Evolutionary conservation across 768 basidiomycete species (phyloP).

Genomic region (Lactarius pseudohatsudake): DNA sequence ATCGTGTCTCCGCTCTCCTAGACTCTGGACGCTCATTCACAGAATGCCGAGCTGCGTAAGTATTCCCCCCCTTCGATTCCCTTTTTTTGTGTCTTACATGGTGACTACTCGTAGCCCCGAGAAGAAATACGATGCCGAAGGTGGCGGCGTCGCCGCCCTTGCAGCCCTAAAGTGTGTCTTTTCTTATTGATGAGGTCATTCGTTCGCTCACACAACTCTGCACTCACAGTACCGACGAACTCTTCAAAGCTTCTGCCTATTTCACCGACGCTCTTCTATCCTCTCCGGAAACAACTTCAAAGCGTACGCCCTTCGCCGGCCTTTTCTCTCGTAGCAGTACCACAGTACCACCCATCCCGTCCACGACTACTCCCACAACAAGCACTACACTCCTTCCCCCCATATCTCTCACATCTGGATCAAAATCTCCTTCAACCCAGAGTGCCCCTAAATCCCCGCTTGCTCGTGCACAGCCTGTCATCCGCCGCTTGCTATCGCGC

Average conservation of each 20-base stretch:
- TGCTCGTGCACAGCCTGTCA: slow-evolving; percentile 23
- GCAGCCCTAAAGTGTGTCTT: slow-evolving; percentile 61
- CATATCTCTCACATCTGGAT: slow-evolving; percentile 10
- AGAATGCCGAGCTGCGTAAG: slow-evolving; percentile 50
- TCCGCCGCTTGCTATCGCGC: slow-evolving; percentile 27
- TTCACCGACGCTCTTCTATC: slow-evolving; percentile 55
- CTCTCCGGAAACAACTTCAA: slow-evolving; percentile 6
- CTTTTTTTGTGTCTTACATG: background rate
- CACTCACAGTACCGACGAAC: slow-evolving; percentile 62
- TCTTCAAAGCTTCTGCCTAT: slow-evolving; percentile 73
- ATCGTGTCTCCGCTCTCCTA: slow-evolving; percentile 64
- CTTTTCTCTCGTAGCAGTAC: slow-evolving; percentile 5
- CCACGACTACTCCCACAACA: slow-evolving; percentile 4
- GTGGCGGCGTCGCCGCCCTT: slow-evolving; percentile 67
- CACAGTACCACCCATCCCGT: slow-evolving; percentile 20
- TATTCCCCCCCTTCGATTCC: background rate
- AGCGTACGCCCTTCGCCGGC: slow-evolving; percentile 2
- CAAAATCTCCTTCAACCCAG: slow-evolving; percentile 14
- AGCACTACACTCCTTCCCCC: slow-evolving; percentile 17
- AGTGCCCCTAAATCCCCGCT: slow-evolving; percentile 21
- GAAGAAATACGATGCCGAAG: slow-evolving; percentile 58
- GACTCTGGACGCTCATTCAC: slow-evolving; percentile 62
- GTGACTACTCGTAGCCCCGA: slow-evolving; percentile 45
- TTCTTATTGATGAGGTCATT: background rate
- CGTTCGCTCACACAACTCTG: background rate